phyloP scores from a whole-genome alignment of 208 protist species.

The Naegleria gruberi region DNA sequence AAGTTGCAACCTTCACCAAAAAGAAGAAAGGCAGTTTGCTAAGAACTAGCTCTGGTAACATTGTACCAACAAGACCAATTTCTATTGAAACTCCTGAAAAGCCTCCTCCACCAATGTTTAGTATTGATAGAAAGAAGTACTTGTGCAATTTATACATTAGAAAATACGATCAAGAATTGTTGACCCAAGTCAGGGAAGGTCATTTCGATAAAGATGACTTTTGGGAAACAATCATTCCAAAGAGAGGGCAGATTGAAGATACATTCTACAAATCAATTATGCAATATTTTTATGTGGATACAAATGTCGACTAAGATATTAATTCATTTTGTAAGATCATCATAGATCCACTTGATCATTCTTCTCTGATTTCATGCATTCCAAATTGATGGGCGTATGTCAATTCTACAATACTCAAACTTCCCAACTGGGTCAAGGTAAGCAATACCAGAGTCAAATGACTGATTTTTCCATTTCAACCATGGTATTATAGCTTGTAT shows the following conservation, averaged over 20 bases:
- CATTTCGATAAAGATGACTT: neutral
- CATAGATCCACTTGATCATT: too few relatives aligned
- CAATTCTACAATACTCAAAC: too few relatives aligned
- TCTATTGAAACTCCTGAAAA: neutral
- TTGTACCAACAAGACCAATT: neutral
- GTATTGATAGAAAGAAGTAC: neutral
- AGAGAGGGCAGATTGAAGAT: neutral
- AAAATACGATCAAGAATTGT: neutral
- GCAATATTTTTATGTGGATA: neutral
- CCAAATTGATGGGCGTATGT: too few relatives aligned
- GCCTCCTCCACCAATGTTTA: neutral
- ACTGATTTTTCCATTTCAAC: too few relatives aligned
- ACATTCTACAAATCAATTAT: neutral
- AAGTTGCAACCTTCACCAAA: neutral
- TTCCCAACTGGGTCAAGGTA: too few relatives aligned
- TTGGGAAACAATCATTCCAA: neutral
- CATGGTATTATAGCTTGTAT: too few relatives aligned
- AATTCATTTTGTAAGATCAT: too few relatives aligned
- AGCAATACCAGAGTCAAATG: too few relatives aligned
- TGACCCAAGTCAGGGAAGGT: neutral
- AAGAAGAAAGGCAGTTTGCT: neutral
- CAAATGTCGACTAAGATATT: too few relatives aligned
- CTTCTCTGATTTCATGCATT: too few relatives aligned
- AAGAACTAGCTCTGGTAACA: neutral
- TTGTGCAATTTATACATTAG: neutral